Evolutionary conservation across 805 yeast species (phyloP).

Genomic region (Wickerhamiella qilinensis): DNA sequence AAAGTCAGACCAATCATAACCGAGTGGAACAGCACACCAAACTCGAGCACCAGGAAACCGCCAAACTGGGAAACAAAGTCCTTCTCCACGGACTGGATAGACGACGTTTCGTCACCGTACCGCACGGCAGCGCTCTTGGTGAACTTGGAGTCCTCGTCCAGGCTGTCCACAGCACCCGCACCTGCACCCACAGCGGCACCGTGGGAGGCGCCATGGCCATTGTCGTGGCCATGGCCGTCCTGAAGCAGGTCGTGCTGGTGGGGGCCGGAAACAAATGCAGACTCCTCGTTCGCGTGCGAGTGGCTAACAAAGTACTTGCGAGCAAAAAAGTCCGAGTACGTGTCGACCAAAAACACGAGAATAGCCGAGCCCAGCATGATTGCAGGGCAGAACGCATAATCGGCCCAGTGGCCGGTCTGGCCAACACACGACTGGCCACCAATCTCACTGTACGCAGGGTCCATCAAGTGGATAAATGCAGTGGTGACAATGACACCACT

Average conservation of each 20-base stretch:
- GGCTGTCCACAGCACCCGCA: too few species aligned
- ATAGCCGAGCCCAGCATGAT: constrained; percentile 33
- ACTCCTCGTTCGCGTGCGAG: constrained; percentile 3
- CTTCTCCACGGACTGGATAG: too few species aligned
- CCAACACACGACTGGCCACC: constrained; percentile 27
- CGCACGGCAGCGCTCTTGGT: constrained; percentile 1
- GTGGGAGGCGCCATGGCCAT: constrained; percentile 4
- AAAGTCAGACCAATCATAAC: constrained; percentile 56
- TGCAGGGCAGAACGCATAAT: constrained; percentile 43
- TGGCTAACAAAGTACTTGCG: constrained; percentile 11
- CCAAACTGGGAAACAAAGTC: constrained; percentile 23
- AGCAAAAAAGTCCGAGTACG: constrained; percentile 30
- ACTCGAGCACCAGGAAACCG: constrained; percentile 44
- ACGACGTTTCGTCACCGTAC: too few species aligned
- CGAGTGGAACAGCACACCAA: constrained; percentile 62
- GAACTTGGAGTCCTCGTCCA: too few species aligned
- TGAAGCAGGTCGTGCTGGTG: too few species aligned
- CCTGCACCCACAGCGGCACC: too few species aligned
- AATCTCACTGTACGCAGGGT: constrained; percentile 23
- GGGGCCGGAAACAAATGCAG: background rate
- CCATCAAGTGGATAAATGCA: constrained; percentile 51
- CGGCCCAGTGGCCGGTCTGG: constrained; percentile 30
- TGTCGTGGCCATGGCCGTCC: constrained; percentile 4
- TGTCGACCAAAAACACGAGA: constrained; percentile 32
- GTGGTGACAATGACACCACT: constrained; percentile 67